A percentile compares a stretch with the other conserved stretches of the same genome.
Conservation (phyloP, 2,329 filamentous ascomycete genomes). For the Aureobasidium uvarum region DNA sequence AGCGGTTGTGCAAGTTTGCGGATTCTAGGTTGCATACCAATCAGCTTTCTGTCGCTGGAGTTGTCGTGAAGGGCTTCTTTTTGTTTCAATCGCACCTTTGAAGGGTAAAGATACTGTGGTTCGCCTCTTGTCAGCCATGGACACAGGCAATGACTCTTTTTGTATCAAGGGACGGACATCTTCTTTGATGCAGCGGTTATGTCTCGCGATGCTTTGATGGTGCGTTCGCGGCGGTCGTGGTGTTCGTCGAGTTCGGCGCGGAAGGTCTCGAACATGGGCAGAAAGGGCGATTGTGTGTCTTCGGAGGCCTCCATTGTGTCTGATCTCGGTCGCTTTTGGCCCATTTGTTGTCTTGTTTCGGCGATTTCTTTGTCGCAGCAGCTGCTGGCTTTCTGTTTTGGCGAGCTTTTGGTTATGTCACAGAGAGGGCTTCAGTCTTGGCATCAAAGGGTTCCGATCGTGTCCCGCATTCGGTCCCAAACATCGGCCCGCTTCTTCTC, state of each 20-base stretch:
- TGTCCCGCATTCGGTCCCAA: slow-evolving; percentile 5
- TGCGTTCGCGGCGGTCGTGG: slow-evolving; percentile 84
- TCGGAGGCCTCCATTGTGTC: slow-evolving; percentile 29
- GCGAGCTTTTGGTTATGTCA: slow-evolving; percentile 21
- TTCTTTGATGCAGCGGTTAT: slow-evolving; percentile 96
- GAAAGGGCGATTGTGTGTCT: slow-evolving; percentile 44
- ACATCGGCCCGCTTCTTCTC: neutral
- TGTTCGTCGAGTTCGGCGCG: slow-evolving; percentile 88
- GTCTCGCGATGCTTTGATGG: slow-evolving; percentile 88
- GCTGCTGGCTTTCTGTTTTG: slow-evolving; percentile 3
- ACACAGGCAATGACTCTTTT: slow-evolving; percentile 2
- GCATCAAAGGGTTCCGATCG: neutral
- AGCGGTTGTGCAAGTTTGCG: slow-evolving; percentile 60
- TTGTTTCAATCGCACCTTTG: slow-evolving; percentile 63
- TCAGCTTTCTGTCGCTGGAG: slow-evolving; percentile 1
- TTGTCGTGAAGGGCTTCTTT: too few relatives aligned
- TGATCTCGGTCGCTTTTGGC: slow-evolving; percentile 29
- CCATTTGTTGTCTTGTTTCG: slow-evolving; percentile 26
- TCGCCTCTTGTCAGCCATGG: slow-evolving; percentile 30
- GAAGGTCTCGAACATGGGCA: slow-evolving; percentile 79
- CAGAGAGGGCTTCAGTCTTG: neutral
- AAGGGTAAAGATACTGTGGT: slow-evolving; percentile 71
- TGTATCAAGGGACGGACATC: slow-evolving; percentile 59
- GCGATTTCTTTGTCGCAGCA: neutral
- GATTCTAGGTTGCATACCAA: slow-evolving; percentile 51